phyloP scores from a whole-genome alignment of 2,329 filamentous ascomycete species.

The Diaporthe citrichinensis region DNA sequence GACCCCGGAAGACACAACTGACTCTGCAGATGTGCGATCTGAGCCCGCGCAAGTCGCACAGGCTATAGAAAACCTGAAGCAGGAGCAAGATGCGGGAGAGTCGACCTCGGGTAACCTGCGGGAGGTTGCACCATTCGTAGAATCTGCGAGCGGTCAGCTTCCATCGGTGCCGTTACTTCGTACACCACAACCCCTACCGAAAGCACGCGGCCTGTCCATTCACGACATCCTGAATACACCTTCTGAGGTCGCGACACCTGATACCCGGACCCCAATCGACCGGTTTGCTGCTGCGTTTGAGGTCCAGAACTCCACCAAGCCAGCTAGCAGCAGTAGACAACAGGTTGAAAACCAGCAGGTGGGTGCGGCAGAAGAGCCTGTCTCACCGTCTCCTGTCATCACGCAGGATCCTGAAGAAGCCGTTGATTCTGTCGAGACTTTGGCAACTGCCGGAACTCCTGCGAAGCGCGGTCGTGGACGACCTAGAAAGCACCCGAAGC shows the following conservation, averaged over 20 bases:
- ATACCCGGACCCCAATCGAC: constrained; percentile 21
- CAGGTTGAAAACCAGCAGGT: not conserved
- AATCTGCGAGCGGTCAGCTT: not conserved
- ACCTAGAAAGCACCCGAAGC: constrained; percentile 53
- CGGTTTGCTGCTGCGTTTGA: constrained; percentile 37
- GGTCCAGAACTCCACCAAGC: not conserved
- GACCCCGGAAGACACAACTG: constrained; percentile 64
- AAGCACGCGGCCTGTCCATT: constrained; percentile 37
- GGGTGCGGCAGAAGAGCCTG: not conserved
- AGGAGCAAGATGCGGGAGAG: constrained; percentile 50
- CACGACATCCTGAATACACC: constrained; percentile 40
- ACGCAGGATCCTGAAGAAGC: constrained; percentile 11
- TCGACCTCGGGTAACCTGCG: constrained; percentile 40
- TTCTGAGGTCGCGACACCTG: constrained; percentile 31
- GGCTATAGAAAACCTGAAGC: constrained; percentile 48
- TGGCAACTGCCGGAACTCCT: not conserved
- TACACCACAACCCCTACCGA: constrained; percentile 15
- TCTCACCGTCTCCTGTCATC: not conserved
- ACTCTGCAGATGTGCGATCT: constrained; percentile 54
- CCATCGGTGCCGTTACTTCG: constrained; percentile 42
- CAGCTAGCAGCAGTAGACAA: not conserved
- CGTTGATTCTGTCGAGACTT: constrained; percentile 15
- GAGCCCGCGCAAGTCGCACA: constrained; percentile 51
- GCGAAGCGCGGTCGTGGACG: constrained; percentile 46
- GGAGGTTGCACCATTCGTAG: constrained; percentile 36